Conservation (phyloP, 305 asterid genomes). For the Solanum hybrid region DNA sequence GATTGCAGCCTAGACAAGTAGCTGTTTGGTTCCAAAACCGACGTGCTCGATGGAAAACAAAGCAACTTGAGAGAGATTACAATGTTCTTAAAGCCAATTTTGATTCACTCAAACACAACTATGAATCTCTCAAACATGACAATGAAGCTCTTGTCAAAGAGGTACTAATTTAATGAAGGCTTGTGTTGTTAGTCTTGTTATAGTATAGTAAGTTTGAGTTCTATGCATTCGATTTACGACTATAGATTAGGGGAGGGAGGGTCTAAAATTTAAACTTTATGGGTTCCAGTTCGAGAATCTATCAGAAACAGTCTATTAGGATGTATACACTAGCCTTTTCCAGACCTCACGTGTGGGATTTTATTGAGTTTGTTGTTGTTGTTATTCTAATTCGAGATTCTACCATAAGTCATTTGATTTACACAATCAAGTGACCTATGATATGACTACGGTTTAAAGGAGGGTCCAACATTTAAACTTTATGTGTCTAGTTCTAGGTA, state of each 20-base stretch:
- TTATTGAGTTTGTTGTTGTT: not conserved
- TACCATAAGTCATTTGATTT: not conserved
- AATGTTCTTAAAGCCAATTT: conserved; percentile 55
- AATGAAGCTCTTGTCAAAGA: conserved; percentile 52
- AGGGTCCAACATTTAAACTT: not conserved
- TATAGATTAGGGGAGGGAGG: not conserved
- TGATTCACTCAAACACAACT: conserved; percentile 53
- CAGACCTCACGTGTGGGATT: not conserved
- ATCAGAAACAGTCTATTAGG: not conserved
- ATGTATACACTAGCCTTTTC: not conserved
- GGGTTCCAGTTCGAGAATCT: not conserved
- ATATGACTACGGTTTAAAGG: not conserved
- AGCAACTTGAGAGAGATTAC: conserved; percentile 78
- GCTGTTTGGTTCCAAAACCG: conserved; percentile 98
- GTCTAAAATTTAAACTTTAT: not conserved
- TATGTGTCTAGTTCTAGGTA: not conserved
- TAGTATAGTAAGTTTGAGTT: not conserved
- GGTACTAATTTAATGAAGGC: conserved; percentile 18
- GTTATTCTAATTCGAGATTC: not conserved
- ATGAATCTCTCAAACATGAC: conserved; percentile 42
- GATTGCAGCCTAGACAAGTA: conserved; percentile 89
- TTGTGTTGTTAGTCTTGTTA: not conserved
- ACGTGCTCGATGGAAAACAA: conserved; percentile 89
- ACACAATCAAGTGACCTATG: not conserved
- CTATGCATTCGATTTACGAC: not conserved